Conservation (phyloP, 2,329 filamentous ascomycete genomes). For the Rhinocladiella similis region DNA sequence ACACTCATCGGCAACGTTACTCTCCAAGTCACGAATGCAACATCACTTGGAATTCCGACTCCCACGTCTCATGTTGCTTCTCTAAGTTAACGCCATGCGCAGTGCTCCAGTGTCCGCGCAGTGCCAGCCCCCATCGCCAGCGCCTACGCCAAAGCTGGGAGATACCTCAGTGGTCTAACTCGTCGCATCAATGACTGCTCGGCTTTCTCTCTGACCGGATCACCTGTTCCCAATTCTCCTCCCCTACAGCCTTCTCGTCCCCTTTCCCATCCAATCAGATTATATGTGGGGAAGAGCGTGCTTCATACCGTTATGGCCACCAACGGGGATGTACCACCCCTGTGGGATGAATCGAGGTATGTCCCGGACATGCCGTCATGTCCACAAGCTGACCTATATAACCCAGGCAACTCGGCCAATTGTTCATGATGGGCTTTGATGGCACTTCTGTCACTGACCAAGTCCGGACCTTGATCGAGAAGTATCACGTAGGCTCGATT, state of each 20-base stretch:
- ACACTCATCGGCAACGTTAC: constrained; percentile 6
- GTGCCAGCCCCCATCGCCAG: no score
- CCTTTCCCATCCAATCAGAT: constrained; percentile 19
- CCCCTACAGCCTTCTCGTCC: constrained; percentile 13
- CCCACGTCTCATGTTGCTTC: constrained; percentile 17
- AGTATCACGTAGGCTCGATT: constrained; percentile 82
- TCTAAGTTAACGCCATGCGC: constrained; percentile 19
- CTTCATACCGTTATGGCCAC: constrained; percentile 22
- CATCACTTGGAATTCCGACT: constrained; percentile 19
- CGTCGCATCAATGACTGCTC: constrained; percentile 7
- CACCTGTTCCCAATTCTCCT: constrained; percentile 18
- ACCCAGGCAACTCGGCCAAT: constrained; percentile 58
- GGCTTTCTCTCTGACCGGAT: constrained; percentile 7
- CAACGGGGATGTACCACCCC: constrained; percentile 32
- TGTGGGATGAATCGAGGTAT: constrained; percentile 32
- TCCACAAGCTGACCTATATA: constrained; percentile 65
- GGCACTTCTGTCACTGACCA: constrained; percentile 63
- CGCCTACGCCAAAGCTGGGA: not conserved
- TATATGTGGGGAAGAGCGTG: constrained; percentile 19
- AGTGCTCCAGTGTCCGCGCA: constrained; percentile 9
- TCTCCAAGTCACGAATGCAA: constrained; percentile 20
- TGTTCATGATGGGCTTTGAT: constrained; percentile 69
- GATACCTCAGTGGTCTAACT: not conserved
- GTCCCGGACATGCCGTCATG: constrained; percentile 14
- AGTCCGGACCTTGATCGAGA: constrained; percentile 62